Evolutionary conservation across 169 alveolate species (phyloP), one percentile per base, ranked within the genome.

Genomic region (Babesia ovis): DNA sequence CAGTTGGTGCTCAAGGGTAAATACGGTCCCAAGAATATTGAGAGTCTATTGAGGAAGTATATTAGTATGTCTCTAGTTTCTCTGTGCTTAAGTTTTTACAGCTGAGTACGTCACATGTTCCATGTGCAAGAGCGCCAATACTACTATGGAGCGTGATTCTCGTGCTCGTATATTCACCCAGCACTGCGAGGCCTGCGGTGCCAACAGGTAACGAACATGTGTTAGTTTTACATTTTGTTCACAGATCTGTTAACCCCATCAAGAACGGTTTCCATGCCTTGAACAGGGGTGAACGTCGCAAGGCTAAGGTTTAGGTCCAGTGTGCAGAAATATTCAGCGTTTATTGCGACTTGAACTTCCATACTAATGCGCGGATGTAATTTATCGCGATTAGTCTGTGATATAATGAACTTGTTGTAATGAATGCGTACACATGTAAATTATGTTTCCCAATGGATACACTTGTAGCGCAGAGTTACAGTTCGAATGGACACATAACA

Each of bases 191-290:
- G 95, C 96, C 22, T 96, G 98, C 57, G 98, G 98, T 42, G 98
- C 98, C 58, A 84, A 79, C 57, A 70, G 90, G 90, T 83, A 53
- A 55, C 37, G 4, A 34, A 34, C 14, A 34, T 4, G 2, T 3
- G 2, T 32, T 3, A 27, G 1, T 0, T 1, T 23, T 64, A 2
- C 32, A 46, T 27, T 3, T 22, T 34, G 22, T 39, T 8, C 54
- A 66, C 66, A 90, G 98, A 64, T 91, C 98, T 23, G 98, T 95
- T 43, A 92, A 93, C 39, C 88, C 96, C 11, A 95, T 95, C 70
- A 95, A 95, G 82, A 89, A 92, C 57, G 98, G 98, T 43, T 95
- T 90, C 93, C 98, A 94, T 71, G 98, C 98, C 14, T 92, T 93
- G 74, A 91, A 92, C 53, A 82, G 95, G 71, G 98, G 96, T 23